A percentile compares a stretch with the other conserved stretches of the same genome.
Evolutionary conservation across 768 basidiomycete genomes (phyloP).

Genomic region (Calocera cornea): DNA sequence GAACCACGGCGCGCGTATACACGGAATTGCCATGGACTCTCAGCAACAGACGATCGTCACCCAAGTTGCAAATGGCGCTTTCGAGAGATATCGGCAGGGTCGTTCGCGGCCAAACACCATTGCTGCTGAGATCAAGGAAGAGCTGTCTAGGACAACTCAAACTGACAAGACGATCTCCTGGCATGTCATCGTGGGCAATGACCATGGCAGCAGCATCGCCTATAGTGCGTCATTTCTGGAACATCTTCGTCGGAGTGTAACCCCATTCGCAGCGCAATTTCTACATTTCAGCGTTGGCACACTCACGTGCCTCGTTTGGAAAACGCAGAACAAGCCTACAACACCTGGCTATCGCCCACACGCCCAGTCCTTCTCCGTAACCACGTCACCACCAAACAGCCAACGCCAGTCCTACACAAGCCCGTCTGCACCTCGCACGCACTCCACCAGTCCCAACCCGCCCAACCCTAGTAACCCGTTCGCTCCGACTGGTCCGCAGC

Average conservation of each 20-base stretch:
- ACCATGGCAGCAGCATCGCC: neutral
- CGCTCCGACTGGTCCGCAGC: neutral
- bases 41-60: neutral
- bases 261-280: neutral
- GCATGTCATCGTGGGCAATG: neutral
- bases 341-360: neutral
- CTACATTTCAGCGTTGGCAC: neutral
- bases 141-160: neutral
- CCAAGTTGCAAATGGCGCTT: neutral
- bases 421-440: neutral
- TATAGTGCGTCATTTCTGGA: neutral
- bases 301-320: neutral
- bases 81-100: neutral
- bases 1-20: neutral
- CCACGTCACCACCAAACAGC: neutral
- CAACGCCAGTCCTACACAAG: neutral
- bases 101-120: neutral
- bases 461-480: neutral
- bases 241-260: neutral
- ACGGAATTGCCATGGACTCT: neutral
- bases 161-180: neutral
- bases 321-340: neutral
- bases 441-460: neutral
- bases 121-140: neutral
- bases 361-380: neutral